Evolutionary conservation across 2,329 filamentous ascomycete species (phyloP), one percentile per base, ranked within the genome.

Genomic region (Leptosphaerulina australis): DNA sequence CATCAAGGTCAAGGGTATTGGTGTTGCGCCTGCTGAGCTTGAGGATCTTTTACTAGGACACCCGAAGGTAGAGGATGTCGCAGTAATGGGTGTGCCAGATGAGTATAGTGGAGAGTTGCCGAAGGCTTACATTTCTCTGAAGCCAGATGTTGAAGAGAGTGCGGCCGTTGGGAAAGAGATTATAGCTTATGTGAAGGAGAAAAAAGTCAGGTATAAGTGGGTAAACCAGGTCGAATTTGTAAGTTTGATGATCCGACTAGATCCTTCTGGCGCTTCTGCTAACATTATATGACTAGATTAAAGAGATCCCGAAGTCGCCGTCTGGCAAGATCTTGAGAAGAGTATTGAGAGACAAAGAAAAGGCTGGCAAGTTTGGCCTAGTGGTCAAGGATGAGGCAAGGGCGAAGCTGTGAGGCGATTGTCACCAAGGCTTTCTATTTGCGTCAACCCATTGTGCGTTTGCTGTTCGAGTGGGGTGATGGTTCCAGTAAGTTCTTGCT

Each of bases 1-100:
- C 76, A 84, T 87, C 68, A 87, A 87, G 64, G 83, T 87, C 8
- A 86, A 86, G 55, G 84, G 84, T 0, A 80, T 85, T 26, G 80
- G 78, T 4, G 81, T 86, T 6, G 81, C 84, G 5, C 84, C 85
- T 0, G 84, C 84, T 0, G 85, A 87, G 62, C 74, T 88, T 0
- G 84, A 88, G 60, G 83, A 86, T 56, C 62, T 83, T 2, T 68
- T 87, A n/a, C 76, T 86, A 1, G 80, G 83, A 0, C 82, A 87
- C 53, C 62, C 71, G 0, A 75, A 75, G 11, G 79, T 87, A 0
- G 80, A 81, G 30, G 84, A 87, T 60, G 78, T 75, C 1, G 83
- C 83, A 0, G 81, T 85, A 0, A 69, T 83, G 34, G 79, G 79
- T 0, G 71, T 84, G 6, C 66, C 67, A 1, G 80, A 84, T 51